A percentile compares a stretch with the other conserved stretches of the same genome.
Conservation (phyloP, 2,329 filamentous ascomycete species). For the Paecilomyces formosus region DNA sequence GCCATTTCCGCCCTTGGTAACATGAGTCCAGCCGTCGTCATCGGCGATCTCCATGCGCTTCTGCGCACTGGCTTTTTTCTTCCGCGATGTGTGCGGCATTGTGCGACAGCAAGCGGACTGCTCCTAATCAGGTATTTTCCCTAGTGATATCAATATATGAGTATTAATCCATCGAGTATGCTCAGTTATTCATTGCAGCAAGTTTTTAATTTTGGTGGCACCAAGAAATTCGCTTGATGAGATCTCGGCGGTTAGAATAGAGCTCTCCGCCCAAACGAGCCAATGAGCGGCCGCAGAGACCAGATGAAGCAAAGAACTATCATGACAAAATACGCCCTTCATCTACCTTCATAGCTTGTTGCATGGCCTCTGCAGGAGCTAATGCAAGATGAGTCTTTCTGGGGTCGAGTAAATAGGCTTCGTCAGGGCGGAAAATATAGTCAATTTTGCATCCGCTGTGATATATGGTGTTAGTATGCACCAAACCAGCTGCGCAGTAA, state of each 20-base stretch:
- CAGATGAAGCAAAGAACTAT: not conserved
- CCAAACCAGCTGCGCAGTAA: not conserved
- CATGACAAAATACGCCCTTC: not conserved
- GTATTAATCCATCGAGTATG: not conserved
- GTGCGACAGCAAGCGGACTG: not conserved
- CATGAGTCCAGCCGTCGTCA: conserved; percentile 37
- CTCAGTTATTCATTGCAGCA: not conserved
- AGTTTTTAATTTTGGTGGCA: not conserved
- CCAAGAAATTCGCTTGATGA: not conserved
- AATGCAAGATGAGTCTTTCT: not conserved
- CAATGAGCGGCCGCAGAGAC: not conserved
- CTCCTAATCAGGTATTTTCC: not conserved
- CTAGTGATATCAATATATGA: not conserved
- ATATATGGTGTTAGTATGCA: not conserved
- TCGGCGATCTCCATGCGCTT: conserved; percentile 33
- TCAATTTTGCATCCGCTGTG: not conserved
- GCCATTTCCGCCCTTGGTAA: conserved; percentile 22
- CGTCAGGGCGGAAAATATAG: not conserved
- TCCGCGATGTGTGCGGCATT: conserved; percentile 29
- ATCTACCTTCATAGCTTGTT: not conserved
- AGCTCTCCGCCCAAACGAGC: not conserved
- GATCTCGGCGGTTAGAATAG: not conserved
- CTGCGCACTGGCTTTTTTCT: conserved; percentile 14
- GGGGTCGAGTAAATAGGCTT: not conserved
- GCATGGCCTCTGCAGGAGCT: not conserved